Percentiles rank a stretch among this genome's conserved stretches.
phyloP scores from a whole-genome alignment of 202 grass and related monocot genomes.

The Hordeum pubiflorum region DNA sequence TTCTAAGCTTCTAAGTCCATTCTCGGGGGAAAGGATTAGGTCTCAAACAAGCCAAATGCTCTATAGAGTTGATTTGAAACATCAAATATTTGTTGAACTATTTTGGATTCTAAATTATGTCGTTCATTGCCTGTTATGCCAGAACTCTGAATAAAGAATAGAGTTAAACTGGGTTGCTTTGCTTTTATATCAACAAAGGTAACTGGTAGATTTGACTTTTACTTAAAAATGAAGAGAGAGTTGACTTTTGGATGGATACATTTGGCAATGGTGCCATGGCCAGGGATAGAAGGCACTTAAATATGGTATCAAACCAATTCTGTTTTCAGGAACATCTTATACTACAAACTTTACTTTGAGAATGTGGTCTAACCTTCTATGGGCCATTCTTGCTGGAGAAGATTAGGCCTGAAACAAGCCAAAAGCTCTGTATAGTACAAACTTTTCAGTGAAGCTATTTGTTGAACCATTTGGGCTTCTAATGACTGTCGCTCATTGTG shows the following conservation, averaged over 20 bases:
- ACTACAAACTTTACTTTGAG: not conserved
- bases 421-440: not conserved
- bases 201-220: not conserved
- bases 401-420: not conserved
- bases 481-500: not conserved
- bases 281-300: not conserved
- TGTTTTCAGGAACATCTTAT: conserved; percentile 11
- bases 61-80: not conserved
- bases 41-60: not conserved
- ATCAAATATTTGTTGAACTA: not conserved
- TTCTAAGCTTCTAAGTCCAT: not conserved
- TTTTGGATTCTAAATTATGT: not conserved
- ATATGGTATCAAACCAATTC: not conserved
- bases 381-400: not conserved
- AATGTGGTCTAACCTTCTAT: not conserved
- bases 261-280: not conserved
- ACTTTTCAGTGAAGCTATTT: not conserved
- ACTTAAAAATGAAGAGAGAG: not conserved
- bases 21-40: not conserved
- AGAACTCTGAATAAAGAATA: not conserved
- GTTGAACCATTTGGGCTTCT: not conserved
- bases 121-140: not conserved
- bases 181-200: not conserved
- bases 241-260: not conserved
- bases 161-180: not conserved